Evolutionary conservation across 108 stramenopile species (phyloP).

Genomic region (Aureococcus anophagefferens): DNA sequence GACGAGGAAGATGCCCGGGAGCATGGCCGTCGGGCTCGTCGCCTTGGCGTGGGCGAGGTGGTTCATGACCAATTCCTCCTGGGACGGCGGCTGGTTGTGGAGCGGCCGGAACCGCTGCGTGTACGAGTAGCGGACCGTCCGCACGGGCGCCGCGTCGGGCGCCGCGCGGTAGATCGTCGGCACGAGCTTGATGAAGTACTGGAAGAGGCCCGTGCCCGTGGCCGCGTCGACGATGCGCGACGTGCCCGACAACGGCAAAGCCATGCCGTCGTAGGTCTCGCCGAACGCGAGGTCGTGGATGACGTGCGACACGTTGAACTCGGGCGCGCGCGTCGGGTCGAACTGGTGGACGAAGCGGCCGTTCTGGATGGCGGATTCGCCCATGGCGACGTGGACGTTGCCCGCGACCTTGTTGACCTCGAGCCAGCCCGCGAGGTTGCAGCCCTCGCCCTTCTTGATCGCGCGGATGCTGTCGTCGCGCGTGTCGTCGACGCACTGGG

Average conservation of each 20-base stretch:
- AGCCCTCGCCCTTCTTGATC: constrained; percentile 76
- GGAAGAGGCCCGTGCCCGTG: constrained; percentile 67
- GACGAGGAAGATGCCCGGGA: constrained; percentile 94
- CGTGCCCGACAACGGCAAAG: constrained; percentile 22
- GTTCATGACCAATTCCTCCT: constrained; percentile 24
- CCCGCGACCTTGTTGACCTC: constrained; percentile 86
- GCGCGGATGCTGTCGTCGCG: constrained; percentile 47
- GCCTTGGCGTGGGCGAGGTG: constrained; percentile 2
- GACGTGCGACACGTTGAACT: constrained; percentile 86
- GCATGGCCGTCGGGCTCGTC: constrained; percentile 37
- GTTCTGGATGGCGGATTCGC: constrained; percentile 40
- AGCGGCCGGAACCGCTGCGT: constrained; percentile 80
- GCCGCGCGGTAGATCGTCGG: constrained; percentile 63
- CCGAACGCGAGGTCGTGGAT: constrained; percentile 84
- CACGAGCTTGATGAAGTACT: constrained; percentile 90
- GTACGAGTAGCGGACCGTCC: constrained; percentile 73
- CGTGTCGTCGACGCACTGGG: constrained; percentile 87
- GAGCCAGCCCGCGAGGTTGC: constrained; percentile 78
- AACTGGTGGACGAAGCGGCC: constrained; percentile 35
- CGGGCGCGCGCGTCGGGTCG: constrained; percentile 57
- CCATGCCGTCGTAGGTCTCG: constrained; percentile 38
- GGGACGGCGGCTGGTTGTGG: constrained; percentile 49
- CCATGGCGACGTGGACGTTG: constrained; percentile 96
- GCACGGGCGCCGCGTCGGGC: constrained; percentile 23
- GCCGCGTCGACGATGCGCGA: constrained; percentile 5